These are phyloP conservation scores for Eremomyces bilateralis DNA, from an alignment of 495 filamentous ascomycete species.

Conservation along the genomic window DNA sequence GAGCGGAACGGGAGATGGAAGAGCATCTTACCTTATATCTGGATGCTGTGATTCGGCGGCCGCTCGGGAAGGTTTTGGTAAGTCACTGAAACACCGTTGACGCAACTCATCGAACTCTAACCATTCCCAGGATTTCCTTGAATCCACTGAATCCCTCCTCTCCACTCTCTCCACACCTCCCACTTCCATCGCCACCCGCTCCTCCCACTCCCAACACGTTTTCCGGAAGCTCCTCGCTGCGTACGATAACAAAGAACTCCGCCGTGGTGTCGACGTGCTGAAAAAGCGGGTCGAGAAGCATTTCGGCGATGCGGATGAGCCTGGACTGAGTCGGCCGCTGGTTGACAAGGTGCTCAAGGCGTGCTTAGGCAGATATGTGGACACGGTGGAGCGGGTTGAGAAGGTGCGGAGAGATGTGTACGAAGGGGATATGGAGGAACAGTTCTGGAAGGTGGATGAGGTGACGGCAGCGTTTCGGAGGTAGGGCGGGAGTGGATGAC, in stretches of 20 bases:
- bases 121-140: conserved; percentile 49
- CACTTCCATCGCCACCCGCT: conserved; percentile 37
- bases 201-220: conserved; percentile 53
- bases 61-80: conserved; percentile 52
- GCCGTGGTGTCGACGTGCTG: conserved; percentile 64
- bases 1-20: conserved; percentile 54
- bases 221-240: conserved; percentile 66
- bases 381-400: conserved; percentile 47
- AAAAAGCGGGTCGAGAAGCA: conserved; percentile 89
- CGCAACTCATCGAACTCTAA: conserved; percentile 1
- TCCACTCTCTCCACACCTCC: conserved; percentile 22
- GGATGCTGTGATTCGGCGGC: conserved; percentile 67
- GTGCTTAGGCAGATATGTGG: conserved; percentile 58
- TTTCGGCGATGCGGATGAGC: conserved; percentile 72
- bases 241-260: conserved; percentile 65
- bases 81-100: conserved; percentile 1
- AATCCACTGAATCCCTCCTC: conserved; percentile 56
- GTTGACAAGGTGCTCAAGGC: conserved; percentile 59
- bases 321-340: conserved; percentile 38
- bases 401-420: conserved; percentile 41
- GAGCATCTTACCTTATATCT: conserved; percentile 80
- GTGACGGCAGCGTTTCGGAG: background rate
- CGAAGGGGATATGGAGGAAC: conserved; percentile 38
- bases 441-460: conserved; percentile 14
- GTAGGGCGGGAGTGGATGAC: background rate